A percentile compares a stretch with the other conserved stretches of the same genome.
Conservation (phyloP, 2,329 filamentous ascomycete species). For the Diaporthe citri region DNA sequence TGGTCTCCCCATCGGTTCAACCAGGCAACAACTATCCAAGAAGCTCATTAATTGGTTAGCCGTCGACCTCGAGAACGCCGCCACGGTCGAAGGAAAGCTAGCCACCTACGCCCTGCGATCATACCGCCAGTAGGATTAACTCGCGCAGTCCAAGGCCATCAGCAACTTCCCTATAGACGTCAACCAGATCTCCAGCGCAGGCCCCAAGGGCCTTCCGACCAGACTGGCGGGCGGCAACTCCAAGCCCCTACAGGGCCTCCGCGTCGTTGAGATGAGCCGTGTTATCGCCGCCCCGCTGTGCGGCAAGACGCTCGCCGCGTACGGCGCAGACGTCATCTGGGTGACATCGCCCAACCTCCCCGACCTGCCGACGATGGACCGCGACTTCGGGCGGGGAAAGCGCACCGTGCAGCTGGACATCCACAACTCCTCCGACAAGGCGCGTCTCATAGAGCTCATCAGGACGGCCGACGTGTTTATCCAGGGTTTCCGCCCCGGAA, state of each 20-base stretch:
- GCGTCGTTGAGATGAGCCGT: neutral
- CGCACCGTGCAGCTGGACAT: neutral
- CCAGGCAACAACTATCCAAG: neutral
- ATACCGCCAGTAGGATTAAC: neutral
- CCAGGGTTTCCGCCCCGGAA: neutral
- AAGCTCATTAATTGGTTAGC: neutral
- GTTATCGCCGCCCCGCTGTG: neutral
- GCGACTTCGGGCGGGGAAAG: slow-evolving; percentile 1
- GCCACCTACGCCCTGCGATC: neutral
- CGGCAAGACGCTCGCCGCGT: neutral
- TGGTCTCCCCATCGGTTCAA: neutral
- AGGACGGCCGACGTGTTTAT: neutral
- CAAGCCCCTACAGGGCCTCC: neutral
- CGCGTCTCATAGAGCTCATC: neutral
- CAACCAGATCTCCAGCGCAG: neutral
- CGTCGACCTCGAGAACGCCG: neutral
- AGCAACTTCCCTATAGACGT: neutral
- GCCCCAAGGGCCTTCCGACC: neutral
- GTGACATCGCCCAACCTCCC: neutral
- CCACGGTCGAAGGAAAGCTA: neutral
- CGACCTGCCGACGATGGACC: neutral
- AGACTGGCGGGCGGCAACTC: neutral
- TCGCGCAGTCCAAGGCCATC: neutral
- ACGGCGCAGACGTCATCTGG: slow-evolving; percentile 14
- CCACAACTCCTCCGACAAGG: neutral